Evolutionary conservation across 306 rosid genomes (phyloP).

Genomic region (Prinsepia uniflora): DNA sequence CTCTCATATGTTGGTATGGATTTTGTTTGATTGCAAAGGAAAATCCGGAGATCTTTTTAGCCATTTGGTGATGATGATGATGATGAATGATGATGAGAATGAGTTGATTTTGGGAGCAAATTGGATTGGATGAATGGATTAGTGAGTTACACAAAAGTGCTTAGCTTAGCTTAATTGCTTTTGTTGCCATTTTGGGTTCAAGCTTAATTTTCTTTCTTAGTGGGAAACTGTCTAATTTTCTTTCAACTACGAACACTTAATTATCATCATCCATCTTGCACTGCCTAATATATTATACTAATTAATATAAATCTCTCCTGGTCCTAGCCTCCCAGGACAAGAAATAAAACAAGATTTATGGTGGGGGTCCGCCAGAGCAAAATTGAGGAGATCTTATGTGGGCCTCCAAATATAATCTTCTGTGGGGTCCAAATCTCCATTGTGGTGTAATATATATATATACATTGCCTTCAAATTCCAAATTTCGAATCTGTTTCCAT

Average conservation of each 20-base stretch:
- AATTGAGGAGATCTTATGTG: constrained; percentile 39
- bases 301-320: too few species aligned
- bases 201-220: not conserved
- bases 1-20: constrained; percentile 23
- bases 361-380: constrained; percentile 16
- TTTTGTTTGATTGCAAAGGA: constrained; percentile 59
- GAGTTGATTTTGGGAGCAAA: constrained; percentile 48
- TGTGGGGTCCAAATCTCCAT: constrained; percentile 18
- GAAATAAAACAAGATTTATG: constrained; percentile 21
- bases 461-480: constrained; percentile 3
- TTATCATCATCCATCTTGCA: not conserved
- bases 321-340: constrained; percentile 44
- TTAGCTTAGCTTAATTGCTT: constrained; percentile 33
- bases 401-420: constrained; percentile 35
- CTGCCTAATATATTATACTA: not conserved
- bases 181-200: constrained; percentile 28
- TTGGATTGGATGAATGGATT: constrained; percentile 18
- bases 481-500: constrained; percentile 64
- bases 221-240: too few species aligned
- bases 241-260: not conserved
- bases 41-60: constrained; percentile 40
- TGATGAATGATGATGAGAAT: constrained; percentile 49
- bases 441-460: constrained; percentile 37
- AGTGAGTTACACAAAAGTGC: constrained; percentile 32
- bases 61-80: constrained; percentile 65